Percentiles rank a stretch among this genome's conserved stretches.
Conservation (phyloP, 805 yeast species). For the Ogataea pilisensis region DNA sequence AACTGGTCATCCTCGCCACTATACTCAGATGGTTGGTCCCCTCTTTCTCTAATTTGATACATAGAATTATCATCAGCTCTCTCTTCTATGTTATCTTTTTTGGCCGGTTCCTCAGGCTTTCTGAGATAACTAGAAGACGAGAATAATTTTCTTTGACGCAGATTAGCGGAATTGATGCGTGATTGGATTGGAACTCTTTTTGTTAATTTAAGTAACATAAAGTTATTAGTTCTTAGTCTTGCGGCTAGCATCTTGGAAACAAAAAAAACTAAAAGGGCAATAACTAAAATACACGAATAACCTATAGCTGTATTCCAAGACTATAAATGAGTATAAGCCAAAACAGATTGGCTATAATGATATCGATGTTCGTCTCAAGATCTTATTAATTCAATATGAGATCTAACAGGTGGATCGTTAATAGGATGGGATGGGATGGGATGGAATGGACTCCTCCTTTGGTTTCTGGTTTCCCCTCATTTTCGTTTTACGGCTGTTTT, state of each 20-base stretch:
- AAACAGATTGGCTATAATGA: too few relatives aligned
- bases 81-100: constrained; percentile 15
- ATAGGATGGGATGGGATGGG: too few relatives aligned
- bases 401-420: too few relatives aligned
- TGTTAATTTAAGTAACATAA: constrained; percentile 4
- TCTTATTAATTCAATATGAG: too few relatives aligned
- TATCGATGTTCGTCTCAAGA: too few relatives aligned
- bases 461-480: too few relatives aligned
- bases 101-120: background rate
- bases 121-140: background rate
- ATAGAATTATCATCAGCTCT: constrained; percentile 29
- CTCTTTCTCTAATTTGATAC: constrained; percentile 28
- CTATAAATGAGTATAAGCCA: too few relatives aligned
- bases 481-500: too few relatives aligned
- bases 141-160: background rate
- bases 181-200: background rate
- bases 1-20: constrained; percentile 21
- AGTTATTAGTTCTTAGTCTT: constrained; percentile 4
- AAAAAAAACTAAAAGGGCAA: background rate
- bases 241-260: constrained; percentile 6
- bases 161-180: background rate
- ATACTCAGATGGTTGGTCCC: constrained; percentile 17
- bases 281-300: too few relatives aligned
- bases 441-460: too few relatives aligned
- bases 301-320: too few relatives aligned